Evolutionary conservation across 257 asterid genomes (phyloP), one percentile per base, ranked within the genome.

Genomic region (Solanum chaucha): DNA sequence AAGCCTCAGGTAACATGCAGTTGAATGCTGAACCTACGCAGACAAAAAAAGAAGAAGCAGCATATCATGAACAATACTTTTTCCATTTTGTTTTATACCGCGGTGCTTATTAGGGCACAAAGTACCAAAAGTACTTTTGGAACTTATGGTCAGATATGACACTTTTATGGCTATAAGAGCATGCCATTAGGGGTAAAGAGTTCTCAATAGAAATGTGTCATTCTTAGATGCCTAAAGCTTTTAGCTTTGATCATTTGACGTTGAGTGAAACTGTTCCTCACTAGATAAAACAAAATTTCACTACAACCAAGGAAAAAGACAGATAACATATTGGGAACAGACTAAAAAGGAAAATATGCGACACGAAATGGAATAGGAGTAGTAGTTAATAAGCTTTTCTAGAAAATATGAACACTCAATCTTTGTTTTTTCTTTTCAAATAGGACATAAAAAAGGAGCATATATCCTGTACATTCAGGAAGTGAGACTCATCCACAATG

Each of bases 1-100:
- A 93, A 78, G 97, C 94, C 90, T 96, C 98, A 0, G 99, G 99
- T 36, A 96, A 86, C 71, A 93, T 89, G 74, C 94, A 96, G 92
- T 90, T 95, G 93, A 95, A 95, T 70, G 93, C 87, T 36, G 94
- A 93, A 91, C 98, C 99, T 96, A 58, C 5, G 41, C 30, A 59
- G 46, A 87, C 38, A 44, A 30, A 46, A 88, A 12, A 28, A 26
- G 61, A 28, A 26, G 70, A n/a, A 14, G 58, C 26, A 80, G n/a
- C 65, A 44, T 78, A 86, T 83, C 64, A 41, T 28, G 22, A 1
- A 77, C 59, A 32, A 3, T 24, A 70, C 77, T 70, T 5, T 1
- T 32, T 71, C 9, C 30, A 3, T 35, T 35, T 35, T 35, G 11
- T 19, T 71, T 72, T 72, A 72, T 19, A 72, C 13, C 5, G 30